Base-by-base conservation (phyloP, 352 stramenopile species). In the Globisporangium rhizosaccharum region DNA sequence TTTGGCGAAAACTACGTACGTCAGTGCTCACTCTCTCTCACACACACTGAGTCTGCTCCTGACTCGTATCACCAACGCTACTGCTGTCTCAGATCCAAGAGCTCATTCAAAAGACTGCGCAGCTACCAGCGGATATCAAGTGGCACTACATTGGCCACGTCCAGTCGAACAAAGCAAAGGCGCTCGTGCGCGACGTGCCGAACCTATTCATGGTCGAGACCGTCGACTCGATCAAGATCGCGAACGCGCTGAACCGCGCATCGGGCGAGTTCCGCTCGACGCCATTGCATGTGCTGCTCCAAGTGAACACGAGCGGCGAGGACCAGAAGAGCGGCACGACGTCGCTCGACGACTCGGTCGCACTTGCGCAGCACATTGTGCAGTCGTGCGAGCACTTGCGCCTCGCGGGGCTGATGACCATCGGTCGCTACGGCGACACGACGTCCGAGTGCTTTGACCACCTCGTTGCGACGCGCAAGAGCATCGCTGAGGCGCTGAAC, bases 131-230 rank as follows among this genome's bases (percentile, higher is more conserved):
- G 17, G 89, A 97, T 64, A 77, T 99, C 39, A 71, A 90, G 58
- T 99, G 97, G 97, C 96, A 99, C 74, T 99, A 98, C 66, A 99
- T 99, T 61, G 97, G 97, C 33, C 88, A 98, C 66, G 84, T 99
- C 60, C 97, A 99, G 87, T 97, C 84, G 55, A 99, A 99, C 72
- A 99, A 99, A 73, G 94, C 86, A 59, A 98, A 97, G 54, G 63
- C 81, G 41, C 71, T 99, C 2, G 83, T 97, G 36, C 79, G 79
- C 39, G 82, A 92, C 57, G 85, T 98, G 52, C 83, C 92, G 37
- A 98, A 97, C 63, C 76, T 99, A 7, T 92, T 88, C 65, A 76
- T 96, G 10, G 87, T 99, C 12, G 96, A 99, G 81, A 99, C 94
- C 5, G 96, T 99, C 11, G 87, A 98, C 67, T 97, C 82, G 53